phyloP scores from a whole-genome alignment of 306 rosid genomes.

The Ceratonia siliqua region DNA sequence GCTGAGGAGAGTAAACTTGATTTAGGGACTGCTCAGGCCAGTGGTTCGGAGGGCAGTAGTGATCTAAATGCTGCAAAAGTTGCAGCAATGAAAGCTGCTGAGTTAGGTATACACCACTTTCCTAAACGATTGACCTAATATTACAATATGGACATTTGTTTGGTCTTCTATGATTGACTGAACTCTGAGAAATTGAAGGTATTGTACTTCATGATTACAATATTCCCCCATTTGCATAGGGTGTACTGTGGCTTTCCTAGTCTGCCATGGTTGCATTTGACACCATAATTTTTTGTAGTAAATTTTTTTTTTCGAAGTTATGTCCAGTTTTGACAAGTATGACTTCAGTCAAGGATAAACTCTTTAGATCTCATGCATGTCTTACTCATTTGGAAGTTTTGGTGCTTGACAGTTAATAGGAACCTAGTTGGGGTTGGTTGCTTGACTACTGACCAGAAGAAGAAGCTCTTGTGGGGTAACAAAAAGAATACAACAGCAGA shows the following conservation, averaged over 20 bases:
- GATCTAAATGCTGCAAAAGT: constrained; percentile 77
- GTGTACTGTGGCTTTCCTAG: constrained; percentile 14
- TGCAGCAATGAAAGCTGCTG: constrained; percentile 99
- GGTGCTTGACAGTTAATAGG: constrained; percentile 67
- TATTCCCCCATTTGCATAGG: constrained; percentile 24
- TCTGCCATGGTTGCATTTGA: not conserved
- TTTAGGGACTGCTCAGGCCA: constrained; percentile 39
- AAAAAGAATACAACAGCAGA: constrained; percentile 68
- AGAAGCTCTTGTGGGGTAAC: constrained; percentile 95
- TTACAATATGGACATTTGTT: constrained; percentile 10
- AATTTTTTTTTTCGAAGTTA: not conserved
- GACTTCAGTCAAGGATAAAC: not conserved
- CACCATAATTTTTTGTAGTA: not conserved
- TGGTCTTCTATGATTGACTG: constrained; percentile 10
- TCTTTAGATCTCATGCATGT: not conserved
- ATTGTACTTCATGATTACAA: constrained; percentile 11
- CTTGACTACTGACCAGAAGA: constrained; percentile 95
- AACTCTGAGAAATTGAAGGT: constrained; percentile 17
- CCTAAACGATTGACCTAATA: constrained; percentile 11
- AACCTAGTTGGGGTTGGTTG: constrained; percentile 71
- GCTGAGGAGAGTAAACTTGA: constrained; percentile 54
- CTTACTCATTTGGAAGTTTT: constrained; percentile 32
- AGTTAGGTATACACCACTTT: constrained; percentile 58
- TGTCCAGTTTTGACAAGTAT: not conserved
- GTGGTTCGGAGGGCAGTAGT: constrained; percentile 52